Evolutionary conservation across 257 asterid species (phyloP), one percentile per base, ranked within the genome.

Genomic region (Prunella vulgaris): DNA sequence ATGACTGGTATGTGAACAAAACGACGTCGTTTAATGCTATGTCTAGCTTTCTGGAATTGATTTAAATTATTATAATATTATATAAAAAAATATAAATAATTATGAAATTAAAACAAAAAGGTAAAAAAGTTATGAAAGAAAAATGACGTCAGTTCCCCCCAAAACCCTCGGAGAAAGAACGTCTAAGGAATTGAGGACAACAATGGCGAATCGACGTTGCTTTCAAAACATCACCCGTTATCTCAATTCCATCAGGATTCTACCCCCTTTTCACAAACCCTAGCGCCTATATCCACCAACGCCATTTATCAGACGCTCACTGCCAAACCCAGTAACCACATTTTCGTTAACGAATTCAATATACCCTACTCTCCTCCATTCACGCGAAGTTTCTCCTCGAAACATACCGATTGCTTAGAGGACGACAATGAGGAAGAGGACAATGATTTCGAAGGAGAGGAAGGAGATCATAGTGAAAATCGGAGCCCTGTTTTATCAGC

Each of bases 191-290:
- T 24, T 60, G 33, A 22, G 66, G 25, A 21, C 18, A 58, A 32
- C 86, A 81, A 87, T 87, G 95, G 92, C 92, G 80, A 85, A 77
- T 78, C 85, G 95, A 58, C 91, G 91, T 54, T 87, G 83, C 81
- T 60, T 85, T 48, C 85, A 74, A 35, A 20, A 79, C 56, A 44
- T 84, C 38, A 48, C 73, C 22, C 86, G 88, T 2, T 66, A 60
- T 69, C 76, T 78, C 71, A 79, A 74, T n/a, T 74, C 79, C n/a
- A 35, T 71, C 65, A 77, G 60, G 75, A 46, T 68, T 54, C 66
- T 76, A 65, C 64, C 67, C 80, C 89, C 3, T 3, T 57, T 14
- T 64, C 82, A 10, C 59, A 73, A 27, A 14, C 76, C 61, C 57
- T 72, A 17, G 74, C 71, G 46, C 69, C 79, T n/a, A 14, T 68